These are phyloP conservation scores for Colletotrichum tropicale DNA, from an alignment of 2,329 filamentous ascomycete species.

Conservation along the genomic window DNA sequence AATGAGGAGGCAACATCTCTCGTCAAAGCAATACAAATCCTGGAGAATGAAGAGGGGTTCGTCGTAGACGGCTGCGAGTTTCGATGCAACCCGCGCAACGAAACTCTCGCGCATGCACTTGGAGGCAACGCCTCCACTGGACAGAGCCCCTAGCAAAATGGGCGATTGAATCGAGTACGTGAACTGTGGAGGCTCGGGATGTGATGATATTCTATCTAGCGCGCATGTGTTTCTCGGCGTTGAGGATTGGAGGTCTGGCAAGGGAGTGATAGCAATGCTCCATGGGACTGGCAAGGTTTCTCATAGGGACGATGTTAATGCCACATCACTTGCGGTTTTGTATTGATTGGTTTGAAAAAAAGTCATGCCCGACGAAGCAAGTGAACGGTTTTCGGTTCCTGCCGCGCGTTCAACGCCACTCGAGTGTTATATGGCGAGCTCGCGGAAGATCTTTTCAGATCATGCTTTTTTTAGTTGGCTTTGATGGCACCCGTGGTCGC, in stretches of 20 bases:
- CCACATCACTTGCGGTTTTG: rapidly evolving
- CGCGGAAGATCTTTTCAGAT: not conserved
- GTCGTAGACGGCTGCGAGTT: too few relatives aligned
- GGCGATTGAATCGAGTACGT: not conserved
- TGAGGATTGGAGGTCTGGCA: not conserved
- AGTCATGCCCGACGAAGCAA: not conserved
- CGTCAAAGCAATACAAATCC: rapidly evolving
- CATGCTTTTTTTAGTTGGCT: not conserved
- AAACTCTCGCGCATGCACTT: too few relatives aligned
- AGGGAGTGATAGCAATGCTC: not conserved
- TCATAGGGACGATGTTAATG: not conserved
- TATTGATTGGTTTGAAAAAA: not conserved
- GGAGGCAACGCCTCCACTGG: not conserved
- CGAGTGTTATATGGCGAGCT: not conserved
- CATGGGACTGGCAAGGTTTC: rapidly evolving
- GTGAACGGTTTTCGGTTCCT: not conserved
- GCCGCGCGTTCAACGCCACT: not conserved
- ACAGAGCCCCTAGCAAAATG: rapidly evolving
- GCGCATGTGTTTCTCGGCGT: rapidly evolving
- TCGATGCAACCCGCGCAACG: too few relatives aligned
- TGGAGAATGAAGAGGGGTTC: too few relatives aligned
- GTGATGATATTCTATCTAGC: not conserved
- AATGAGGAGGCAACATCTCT: too few relatives aligned
- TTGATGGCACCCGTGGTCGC: not conserved
- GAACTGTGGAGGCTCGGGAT: rapidly evolving